Conservation (phyloP, 371 early-diverging fungal species). For the Mucor piriformis region DNA sequence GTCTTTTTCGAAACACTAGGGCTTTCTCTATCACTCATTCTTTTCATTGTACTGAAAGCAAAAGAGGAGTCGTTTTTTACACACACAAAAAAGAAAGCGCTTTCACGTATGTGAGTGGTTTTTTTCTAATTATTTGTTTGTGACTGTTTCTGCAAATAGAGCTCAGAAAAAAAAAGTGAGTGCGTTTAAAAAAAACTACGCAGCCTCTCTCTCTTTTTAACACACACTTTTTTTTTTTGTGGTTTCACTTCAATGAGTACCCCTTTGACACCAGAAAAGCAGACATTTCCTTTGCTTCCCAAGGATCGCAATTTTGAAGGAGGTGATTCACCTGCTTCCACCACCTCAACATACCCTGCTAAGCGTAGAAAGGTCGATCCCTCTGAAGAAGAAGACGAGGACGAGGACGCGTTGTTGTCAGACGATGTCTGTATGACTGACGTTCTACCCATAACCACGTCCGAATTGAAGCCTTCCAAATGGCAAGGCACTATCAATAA, state of each 20-base stretch:
- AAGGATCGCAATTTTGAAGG: conserved; percentile 46
- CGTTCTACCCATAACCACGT: conserved; percentile 11
- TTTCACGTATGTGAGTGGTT: too few species aligned
- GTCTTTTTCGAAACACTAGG: not conserved
- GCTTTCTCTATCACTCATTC: conserved; percentile 6
- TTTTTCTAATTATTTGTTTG: not conserved
- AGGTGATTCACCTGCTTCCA: conserved; percentile 45
- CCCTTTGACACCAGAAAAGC: conserved; percentile 22
- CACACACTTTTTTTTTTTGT: not conserved
- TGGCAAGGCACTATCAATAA: conserved; percentile 74
- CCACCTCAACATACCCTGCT: conserved; percentile 24
- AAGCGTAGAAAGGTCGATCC: conserved; percentile 39
- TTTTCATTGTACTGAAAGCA: conserved; percentile 1
- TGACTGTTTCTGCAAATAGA: too few species aligned
- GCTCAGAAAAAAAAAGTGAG: not conserved
- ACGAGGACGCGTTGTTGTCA: conserved; percentile 4
- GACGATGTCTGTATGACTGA: conserved; percentile 18
- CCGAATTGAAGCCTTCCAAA: conserved; percentile 33
- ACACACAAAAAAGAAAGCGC: not conserved
- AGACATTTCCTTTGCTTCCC: conserved; percentile 24
- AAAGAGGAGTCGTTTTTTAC: not conserved
- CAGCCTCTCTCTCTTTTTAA: not conserved
- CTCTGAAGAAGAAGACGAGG: conserved; percentile 9
- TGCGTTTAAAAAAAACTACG: not conserved
- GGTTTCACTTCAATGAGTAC: conserved; percentile 16